A percentile compares a stretch with the other conserved stretches of the same genome.
These are phyloP conservation scores for Metarhizium guizhouense DNA, from an alignment of 2,329 filamentous ascomycete genomes.

Conservation along the genomic window DNA sequence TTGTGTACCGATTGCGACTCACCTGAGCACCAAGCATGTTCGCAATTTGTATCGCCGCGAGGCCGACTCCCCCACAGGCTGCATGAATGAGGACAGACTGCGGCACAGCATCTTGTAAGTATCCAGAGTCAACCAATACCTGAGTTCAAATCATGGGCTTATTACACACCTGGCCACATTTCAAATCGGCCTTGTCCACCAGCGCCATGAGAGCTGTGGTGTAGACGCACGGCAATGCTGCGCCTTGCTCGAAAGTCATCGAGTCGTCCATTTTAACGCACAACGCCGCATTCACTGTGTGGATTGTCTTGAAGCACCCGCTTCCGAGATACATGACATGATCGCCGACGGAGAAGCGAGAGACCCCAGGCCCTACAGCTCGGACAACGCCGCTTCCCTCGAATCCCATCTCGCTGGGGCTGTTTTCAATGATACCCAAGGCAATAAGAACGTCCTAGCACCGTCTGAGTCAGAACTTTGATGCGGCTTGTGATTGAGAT, in stretches of 20 bases:
- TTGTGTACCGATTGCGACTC: background rate
- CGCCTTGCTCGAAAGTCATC: conserved; percentile 18
- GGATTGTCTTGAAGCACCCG: conserved; percentile 10
- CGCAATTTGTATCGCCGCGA: conserved; percentile 18
- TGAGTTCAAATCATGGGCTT: background rate
- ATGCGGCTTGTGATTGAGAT: too few species aligned
- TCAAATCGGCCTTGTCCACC: conserved; percentile 4
- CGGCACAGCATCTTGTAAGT: background rate
- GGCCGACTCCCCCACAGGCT: conserved; percentile 20
- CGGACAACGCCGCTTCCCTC: background rate
- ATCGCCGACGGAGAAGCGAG: background rate
- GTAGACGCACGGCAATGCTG: conserved; percentile 22
- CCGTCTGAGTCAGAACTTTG: too few species aligned
- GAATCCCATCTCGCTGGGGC: background rate
- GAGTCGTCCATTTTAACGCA: too few species aligned
- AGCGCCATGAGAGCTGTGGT: conserved; percentile 19
- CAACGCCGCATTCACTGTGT: conserved; percentile 5
- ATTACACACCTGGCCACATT: conserved; percentile 5
- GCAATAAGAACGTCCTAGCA: conserved; percentile 9
- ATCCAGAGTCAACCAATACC: background rate
- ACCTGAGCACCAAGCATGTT: conserved; percentile 14
- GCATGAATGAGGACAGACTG: conserved; percentile 23
- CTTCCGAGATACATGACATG: background rate
- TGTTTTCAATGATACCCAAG: conserved; percentile 1
- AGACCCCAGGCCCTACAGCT: background rate